A percentile compares a stretch with the other conserved stretches of the same genome.
Conservation (phyloP, 805 yeast species). For the Cephaloascus albidus region DNA sequence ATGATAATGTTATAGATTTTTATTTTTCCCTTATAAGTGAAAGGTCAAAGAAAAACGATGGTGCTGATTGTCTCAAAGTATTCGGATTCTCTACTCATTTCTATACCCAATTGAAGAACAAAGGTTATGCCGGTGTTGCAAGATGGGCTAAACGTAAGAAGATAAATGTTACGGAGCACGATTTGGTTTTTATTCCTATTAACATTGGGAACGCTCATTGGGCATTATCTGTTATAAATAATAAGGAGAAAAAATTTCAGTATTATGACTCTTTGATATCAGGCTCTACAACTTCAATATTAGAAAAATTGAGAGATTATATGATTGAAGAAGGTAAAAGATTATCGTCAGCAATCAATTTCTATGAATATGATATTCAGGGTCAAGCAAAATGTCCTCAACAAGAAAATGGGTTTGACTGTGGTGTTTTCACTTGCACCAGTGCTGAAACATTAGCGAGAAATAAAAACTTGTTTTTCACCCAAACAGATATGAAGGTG, state of each 20-base stretch:
- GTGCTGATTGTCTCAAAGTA: conserved; percentile 15
- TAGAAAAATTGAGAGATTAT: conserved; percentile 47
- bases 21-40: conserved; percentile 51
- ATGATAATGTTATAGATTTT: conserved; percentile 84
- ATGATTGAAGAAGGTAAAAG: conserved; percentile 60
- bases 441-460: conserved; percentile 56
- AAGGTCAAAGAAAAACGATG: conserved; percentile 22
- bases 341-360: conserved; percentile 23
- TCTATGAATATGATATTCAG: conserved; percentile 11
- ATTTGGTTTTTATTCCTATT: conserved; percentile 74
- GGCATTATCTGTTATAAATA: conserved; percentile 79
- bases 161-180: conserved; percentile 52
- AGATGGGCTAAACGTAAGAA: conserved; percentile 80
- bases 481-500: conserved; percentile 59
- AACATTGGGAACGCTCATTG: conserved; percentile 81
- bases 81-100: conserved; percentile 87
- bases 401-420: conserved; percentile 85
- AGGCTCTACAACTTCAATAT: conserved; percentile 30
- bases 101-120: conserved; percentile 56
- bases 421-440: conserved; percentile 90
- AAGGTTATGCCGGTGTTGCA: conserved; percentile 75
- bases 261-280: conserved; percentile 70
- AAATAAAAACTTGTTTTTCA: conserved; percentile 38
- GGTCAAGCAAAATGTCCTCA: conserved; percentile 47
- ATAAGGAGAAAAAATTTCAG: conserved; percentile 43